Evolutionary conservation across 164 flowering plant species (phyloP).

Genomic region (Tinospora cordifolia): DNA sequence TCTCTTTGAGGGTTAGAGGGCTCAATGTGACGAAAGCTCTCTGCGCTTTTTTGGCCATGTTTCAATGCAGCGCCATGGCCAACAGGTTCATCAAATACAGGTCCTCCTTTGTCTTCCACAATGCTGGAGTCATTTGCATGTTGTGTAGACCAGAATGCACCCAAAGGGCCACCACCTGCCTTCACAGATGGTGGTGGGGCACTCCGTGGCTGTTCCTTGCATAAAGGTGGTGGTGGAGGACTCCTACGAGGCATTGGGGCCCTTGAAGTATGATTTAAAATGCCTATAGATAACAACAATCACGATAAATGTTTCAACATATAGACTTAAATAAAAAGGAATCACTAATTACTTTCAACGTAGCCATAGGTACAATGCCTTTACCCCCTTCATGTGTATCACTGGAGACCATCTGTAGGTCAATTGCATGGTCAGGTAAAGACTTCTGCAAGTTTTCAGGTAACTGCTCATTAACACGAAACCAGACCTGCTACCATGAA

Average conservation of each 20-base stretch:
- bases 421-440: conserved; percentile 72
- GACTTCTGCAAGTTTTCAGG: conserved; percentile 72
- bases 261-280: conserved; percentile 32
- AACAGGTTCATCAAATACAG: no score
- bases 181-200: conserved; percentile 24
- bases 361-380: neutral
- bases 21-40: conserved; percentile 22
- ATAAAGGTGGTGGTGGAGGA: conserved; percentile 73
- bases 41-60: conserved; percentile 22
- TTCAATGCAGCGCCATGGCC: conserved; percentile 22
- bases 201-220: conserved; percentile 35
- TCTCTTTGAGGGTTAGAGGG: conserved; percentile 26
- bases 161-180: conserved; percentile 41
- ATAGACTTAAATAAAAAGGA: neutral
- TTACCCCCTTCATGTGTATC: conserved; percentile 47
- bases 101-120: conserved; percentile 35
- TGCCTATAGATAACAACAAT: conserved; percentile 41
- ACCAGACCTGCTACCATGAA: conserved; percentile 78
- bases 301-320: neutral
- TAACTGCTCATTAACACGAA: conserved; percentile 79
- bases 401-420: conserved; percentile 30
- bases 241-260: conserved; percentile 70
- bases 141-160: conserved; percentile 89
- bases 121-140: conserved; percentile 53
- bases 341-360: neutral